A percentile compares a stretch with the other conserved stretches of the same genome.
These are phyloP conservation scores for Fonsecaea pugnacius DNA, from an alignment of 2,329 filamentous ascomycete genomes.

Conservation along the genomic window DNA sequence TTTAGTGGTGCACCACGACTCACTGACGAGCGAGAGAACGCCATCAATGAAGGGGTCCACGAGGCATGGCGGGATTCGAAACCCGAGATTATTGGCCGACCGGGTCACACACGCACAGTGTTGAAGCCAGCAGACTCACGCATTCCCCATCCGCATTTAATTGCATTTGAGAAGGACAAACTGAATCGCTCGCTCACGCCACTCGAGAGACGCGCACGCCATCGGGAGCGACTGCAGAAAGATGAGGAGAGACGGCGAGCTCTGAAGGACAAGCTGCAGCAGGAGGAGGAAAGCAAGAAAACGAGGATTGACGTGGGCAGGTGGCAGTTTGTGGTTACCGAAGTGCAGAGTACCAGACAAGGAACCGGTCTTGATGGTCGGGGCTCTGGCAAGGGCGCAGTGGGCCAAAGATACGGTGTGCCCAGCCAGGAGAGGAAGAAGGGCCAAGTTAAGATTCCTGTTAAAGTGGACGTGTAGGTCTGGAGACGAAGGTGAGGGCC, in stretches of 20 bases:
- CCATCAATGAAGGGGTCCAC: conserved; percentile 37
- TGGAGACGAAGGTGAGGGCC: background rate
- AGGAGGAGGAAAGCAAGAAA: conserved; percentile 44
- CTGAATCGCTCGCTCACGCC: conserved; percentile 44
- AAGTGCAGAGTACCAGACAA: conserved; percentile 58
- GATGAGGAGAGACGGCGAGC: conserved; percentile 49
- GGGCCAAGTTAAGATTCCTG: conserved; percentile 67
- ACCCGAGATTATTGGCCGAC: conserved; percentile 50
- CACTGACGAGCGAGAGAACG: conserved; percentile 42
- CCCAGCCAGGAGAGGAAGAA: conserved; percentile 66
- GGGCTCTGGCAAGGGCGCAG: conserved; percentile 51
- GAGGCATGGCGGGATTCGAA: conserved; percentile 40
- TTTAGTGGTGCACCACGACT: conserved; percentile 56
- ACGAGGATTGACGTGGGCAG: conserved; percentile 50
- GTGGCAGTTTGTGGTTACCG: conserved; percentile 65
- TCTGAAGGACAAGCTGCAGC: conserved; percentile 49
- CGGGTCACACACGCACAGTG: conserved; percentile 50
- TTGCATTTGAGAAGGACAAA: conserved; percentile 54
- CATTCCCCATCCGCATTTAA: conserved; percentile 66
- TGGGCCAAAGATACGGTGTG: conserved; percentile 65
- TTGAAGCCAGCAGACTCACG: conserved; percentile 66
- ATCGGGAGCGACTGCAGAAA: conserved; percentile 50
- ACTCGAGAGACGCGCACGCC: conserved; percentile 45
- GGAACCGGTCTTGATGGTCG: conserved; percentile 61
- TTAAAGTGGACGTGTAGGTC: conserved; percentile 56